Evolutionary conservation across 2,329 filamentous ascomycete species (phyloP), one percentile per base, ranked within the genome.

Genomic region (Penicillium sp.): DNA sequence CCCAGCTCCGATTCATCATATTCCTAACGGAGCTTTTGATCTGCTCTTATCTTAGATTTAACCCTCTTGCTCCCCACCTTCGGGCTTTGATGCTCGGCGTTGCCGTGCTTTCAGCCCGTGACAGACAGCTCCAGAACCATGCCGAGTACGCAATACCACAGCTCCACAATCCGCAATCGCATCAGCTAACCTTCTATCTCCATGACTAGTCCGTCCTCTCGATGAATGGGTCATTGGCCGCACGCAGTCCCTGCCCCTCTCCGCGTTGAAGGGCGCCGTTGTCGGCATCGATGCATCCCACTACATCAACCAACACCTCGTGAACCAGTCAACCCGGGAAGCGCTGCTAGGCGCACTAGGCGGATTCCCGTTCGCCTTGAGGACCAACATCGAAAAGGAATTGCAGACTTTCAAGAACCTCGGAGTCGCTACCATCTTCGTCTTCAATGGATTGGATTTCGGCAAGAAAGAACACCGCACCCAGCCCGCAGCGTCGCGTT

Each of bases 281-380:
- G 84, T 97, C 67, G 92, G 88, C 63, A 87, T 97, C 68, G 92
- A 97, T 79, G 94, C 93, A 55, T 88, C 90, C 52, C 89, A 95
- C 75, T 97, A 94, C 74, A 84, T 99, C 62, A 84, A 88, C 72
- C 86, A 87, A 58, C 84, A 96, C 64, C 85, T 96, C 68, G 85
- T 88, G 70, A 84, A 82, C 55, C 75, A 83, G 43, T 84, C 86
- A 29, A 87, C 85, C 45, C 88, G 90, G 70, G 94, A 99, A 75
- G 92, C 93, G 41, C 86, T 99, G 34, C 84, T 97, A 34, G 87
- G 92, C 54, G 94, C 94, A 23, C 84, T 97, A 47, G 94, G 93
- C 49, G 94, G 94, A 57, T 83, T 93, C 60, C 94, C 93, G 2
- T 86, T 90, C 59, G 89, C 89, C 52, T 82, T 97, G 70, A 85